Percentiles rank a stretch among this genome's conserved stretches.
Conservation (phyloP, 164 flowering plant genomes). For the Amborella trichopoda region DNA sequence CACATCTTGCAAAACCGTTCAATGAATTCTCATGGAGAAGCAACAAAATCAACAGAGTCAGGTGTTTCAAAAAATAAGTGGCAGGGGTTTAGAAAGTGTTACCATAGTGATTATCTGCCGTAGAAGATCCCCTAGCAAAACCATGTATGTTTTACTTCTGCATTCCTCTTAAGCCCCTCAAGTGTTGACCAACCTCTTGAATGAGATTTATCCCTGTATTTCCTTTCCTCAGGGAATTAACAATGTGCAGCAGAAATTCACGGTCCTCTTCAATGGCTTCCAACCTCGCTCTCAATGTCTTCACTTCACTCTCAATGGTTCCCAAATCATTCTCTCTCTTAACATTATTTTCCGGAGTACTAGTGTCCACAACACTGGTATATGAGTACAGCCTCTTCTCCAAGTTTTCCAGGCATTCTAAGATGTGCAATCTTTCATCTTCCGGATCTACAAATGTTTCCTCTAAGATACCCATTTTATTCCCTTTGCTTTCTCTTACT, state of each 20-base stretch:
- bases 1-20: no score
- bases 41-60: no score
- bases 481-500: conserved; percentile 10
- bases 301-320: neutral
- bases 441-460: conserved; percentile 19
- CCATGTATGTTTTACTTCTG: no score
- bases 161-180: conserved; percentile 26
- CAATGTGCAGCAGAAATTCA: conserved; percentile 26
- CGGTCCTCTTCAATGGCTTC: conserved; percentile 32
- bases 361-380: neutral
- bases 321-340: conserved; percentile 8
- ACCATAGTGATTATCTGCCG: no score
- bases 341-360: neutral
- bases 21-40: no score
- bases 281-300: conserved; percentile 17
- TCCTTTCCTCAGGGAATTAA: conserved; percentile 19
- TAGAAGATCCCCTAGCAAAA: no score
- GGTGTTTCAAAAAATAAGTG: no score
- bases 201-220: conserved; percentile 30
- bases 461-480: conserved; percentile 7
- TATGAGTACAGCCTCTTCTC: conserved; percentile 8
- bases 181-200: conserved; percentile 33
- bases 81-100: no score
- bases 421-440: conserved; percentile 18
- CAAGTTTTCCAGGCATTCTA: conserved; percentile 18